phyloP scores from a whole-genome alignment of 768 basidiomycete genomes.

The Collybiopsis confluens region DNA sequence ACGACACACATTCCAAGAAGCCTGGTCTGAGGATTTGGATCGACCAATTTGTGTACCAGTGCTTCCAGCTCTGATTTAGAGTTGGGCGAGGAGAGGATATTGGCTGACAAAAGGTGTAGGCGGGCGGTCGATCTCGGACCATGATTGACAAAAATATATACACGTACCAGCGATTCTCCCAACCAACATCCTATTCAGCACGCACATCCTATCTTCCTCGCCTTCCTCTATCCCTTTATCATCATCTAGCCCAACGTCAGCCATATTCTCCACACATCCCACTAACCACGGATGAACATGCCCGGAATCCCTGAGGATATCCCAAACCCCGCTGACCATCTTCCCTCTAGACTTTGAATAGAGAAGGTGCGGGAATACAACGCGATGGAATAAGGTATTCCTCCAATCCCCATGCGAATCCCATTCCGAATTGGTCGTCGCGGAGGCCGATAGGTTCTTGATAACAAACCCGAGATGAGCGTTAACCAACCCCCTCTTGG shows the following conservation, averaged over 20 bases:
- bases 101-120: not conserved
- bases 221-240: no score
- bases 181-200: conserved; percentile 51
- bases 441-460: conserved; percentile 44
- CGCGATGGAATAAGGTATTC: conserved; percentile 39
- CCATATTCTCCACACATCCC: conserved; percentile 49
- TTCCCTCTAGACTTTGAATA: conserved; percentile 70
- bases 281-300: conserved; percentile 41
- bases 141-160: conserved; percentile 31
- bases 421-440: conserved; percentile 7
- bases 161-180: conserved; percentile 64
- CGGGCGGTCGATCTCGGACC: not conserved
- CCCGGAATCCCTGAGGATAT: conserved; percentile 41
- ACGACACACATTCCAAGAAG: not conserved
- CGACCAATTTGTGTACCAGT: not conserved
- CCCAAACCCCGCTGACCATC: conserved; percentile 69
- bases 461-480: conserved; percentile 56
- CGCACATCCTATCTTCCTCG: conserved; percentile 39
- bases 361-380: conserved; percentile 72
- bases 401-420: conserved; percentile 19
- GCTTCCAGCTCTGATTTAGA: not conserved
- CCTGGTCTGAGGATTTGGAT: not conserved
- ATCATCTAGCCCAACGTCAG: conserved; percentile 26
- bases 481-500: conserved; percentile 48
- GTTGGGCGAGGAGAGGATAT: not conserved